Base-by-base conservation (phyloP, 1,284 basidiomycete genomes). In the Malassezia equina region DNA sequence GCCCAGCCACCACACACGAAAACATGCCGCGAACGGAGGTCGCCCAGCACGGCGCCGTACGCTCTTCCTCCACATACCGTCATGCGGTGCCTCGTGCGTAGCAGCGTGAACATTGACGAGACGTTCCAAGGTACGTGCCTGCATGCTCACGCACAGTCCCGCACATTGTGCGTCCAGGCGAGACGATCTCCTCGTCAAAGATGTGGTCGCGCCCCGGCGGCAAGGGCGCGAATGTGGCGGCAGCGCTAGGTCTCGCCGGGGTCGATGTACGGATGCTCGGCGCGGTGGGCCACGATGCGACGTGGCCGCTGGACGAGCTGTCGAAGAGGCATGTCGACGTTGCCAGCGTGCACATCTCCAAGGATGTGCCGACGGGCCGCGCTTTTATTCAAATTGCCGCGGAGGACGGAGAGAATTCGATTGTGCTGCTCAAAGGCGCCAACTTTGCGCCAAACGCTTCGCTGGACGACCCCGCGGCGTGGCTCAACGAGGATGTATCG, bases 51-150 rank as follows among this genome's bases (percentile, higher is more conserved):
- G 7, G 15, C 28, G 33, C 17, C 51, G n/a, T 27, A 25, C 34
- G 44, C 25, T 41, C 25, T 24, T n/a, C 33, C 29, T 49, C 34
- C 47, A 39, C 33, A 39, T 33, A 7, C 25, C 21, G 6, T 2
- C 41, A 43, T 28, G 41, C 41, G 24, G 24, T 66, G 65, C 46
- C 58, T 74, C 23, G 71, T 74, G 42, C 67, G 69, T n/a, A 63
- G 61, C 41, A 66, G 63, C 9, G 62, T 73, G 57, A 74, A 74
- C 55, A 67, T 74, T 55, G 72, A 74, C 55, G 69, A 73, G 49
- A 67, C 63, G 0, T 73, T 73, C 54, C 52, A 55, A 32, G 58
- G 12, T 61, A 58, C 15, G 58, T n/a, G n/a, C n/a, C 43, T 19
- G 7, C 25, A 7, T n/a, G 8, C 7, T n/a, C 28, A 9, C 25